Base-by-base conservation (phyloP, 2,329 filamentous ascomycete species). In the Alternaria alternata region DNA sequence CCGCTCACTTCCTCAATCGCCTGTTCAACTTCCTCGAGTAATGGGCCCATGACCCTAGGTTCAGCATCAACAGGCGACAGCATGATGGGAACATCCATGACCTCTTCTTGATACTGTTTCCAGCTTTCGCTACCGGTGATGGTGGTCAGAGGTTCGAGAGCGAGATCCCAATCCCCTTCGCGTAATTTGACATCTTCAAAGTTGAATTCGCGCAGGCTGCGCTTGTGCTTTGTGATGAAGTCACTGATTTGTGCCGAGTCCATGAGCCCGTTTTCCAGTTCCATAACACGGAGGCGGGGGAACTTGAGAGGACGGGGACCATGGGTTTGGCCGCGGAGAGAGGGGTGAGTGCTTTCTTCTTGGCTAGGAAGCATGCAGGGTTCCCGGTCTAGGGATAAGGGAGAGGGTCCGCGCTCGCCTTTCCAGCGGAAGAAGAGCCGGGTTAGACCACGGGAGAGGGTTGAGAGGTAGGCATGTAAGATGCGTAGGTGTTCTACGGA, bases 391-490 rank as follows among this genome's bases (percentile, higher is more conserved):
- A 94, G 82, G 0, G 89, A 88, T 20, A 95, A 77, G 1, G 92
- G 92, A 57, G 90, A 92, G 2, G 90, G 91, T 0, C 92, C 91
- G 73, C 88, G 89, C 44, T 81, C 80, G 39, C 91, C 90, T 63
- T 89, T 82, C 93, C 93, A 96, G 58, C 87, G 86, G 78, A 96
- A 96, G 57, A 85, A 85, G 57, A 96, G 84, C 75, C 89, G 89
- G 64, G 90, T 89, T 1, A 95, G 82, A 32, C 80, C 83, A 5
- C 84, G 81, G 0, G 89, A 85, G 74, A 96, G 91, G 65, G 82
- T 84, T 57, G 90, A 87, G 64, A 96, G 84, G 75, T 93, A 96
- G 68, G 92, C 89, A 69, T 95, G 90, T 1, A 96, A 86, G 71
- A 95, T 78, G 54, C 80, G 81, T 43, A 82, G 68, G 20, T 82